A percentile compares a stretch with the other conserved stretches of the same genome.
phyloP scores from a whole-genome alignment of 352 stramenopile species.

The Phytophthora brassicae region DNA sequence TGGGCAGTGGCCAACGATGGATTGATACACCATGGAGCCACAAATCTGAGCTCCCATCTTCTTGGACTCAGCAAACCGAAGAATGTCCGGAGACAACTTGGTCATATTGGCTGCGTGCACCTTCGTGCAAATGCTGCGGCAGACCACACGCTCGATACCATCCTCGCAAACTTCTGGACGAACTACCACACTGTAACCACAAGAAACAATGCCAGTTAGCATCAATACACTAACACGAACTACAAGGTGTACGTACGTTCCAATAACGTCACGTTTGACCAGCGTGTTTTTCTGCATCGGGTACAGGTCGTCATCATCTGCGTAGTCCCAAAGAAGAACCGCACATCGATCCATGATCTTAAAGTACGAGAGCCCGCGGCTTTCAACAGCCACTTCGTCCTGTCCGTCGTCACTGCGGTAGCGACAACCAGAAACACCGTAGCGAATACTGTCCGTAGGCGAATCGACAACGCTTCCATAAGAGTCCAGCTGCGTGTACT shows the following conservation, averaged over 20 bases:
- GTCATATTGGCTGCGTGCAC: conserved; percentile 25
- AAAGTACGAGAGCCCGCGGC: conserved; percentile 37
- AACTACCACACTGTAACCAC: conserved; percentile 28
- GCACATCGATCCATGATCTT: conserved; percentile 30
- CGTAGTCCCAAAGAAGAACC: conserved; percentile 37
- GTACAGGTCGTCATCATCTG: conserved; percentile 33
- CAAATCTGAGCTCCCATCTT: conserved; percentile 38
- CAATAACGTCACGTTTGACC: conserved; percentile 39
- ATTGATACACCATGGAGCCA: conserved; percentile 34
- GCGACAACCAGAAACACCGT: conserved; percentile 29
- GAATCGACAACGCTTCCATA: conserved; percentile 32
- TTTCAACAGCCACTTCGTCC: conserved; percentile 31
- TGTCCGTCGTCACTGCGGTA: conserved; percentile 37
- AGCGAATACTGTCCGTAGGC: conserved; percentile 31
- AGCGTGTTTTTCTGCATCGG: conserved; percentile 29
- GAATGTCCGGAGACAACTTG: conserved; percentile 26
- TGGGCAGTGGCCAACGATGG: conserved; percentile 31
- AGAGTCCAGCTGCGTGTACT: conserved; percentile 32
- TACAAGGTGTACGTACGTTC: conserved; percentile 27
- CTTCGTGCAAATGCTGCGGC: conserved; percentile 41
- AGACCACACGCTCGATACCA: conserved; percentile 37
- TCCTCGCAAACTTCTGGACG: conserved; percentile 38
- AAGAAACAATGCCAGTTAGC: too few relatives aligned
- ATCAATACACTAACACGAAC: too few relatives aligned
- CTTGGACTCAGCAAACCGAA: conserved; percentile 31